Conservation (phyloP, 2,329 filamentous ascomycete species). For the Aspergillus aculeatus region DNA sequence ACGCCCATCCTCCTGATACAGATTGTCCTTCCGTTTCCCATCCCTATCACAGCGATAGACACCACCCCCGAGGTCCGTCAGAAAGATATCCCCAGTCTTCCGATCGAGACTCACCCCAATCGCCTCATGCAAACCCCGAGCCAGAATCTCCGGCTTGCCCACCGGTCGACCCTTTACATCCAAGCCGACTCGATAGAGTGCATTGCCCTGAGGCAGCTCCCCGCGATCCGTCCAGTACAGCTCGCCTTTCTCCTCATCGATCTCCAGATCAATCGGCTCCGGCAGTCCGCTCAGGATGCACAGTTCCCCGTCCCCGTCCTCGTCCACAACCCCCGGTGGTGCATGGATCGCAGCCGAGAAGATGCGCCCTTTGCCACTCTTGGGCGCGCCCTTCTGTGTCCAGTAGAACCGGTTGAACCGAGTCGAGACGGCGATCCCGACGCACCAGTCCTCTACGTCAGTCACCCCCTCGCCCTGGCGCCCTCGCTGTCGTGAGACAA, state of each 20-base stretch:
- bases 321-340: too few relatives aligned
- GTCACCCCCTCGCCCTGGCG: slow-evolving; percentile 24
- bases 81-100: slow-evolving; percentile 19
- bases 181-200: slow-evolving; percentile 45
- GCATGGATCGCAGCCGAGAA: slow-evolving; percentile 48
- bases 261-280: slow-evolving; percentile 58
- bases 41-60: slow-evolving; percentile 26
- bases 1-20: slow-evolving; percentile 15
- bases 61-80: slow-evolving; percentile 31
- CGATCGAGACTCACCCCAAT: slow-evolving; percentile 46
- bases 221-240: slow-evolving; percentile 64
- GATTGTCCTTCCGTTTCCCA: slow-evolving; percentile 18
- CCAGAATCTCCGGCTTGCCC: slow-evolving; percentile 25
- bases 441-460: slow-evolving; percentile 51
- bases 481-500: slow-evolving; percentile 34
- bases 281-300: slow-evolving; percentile 47
- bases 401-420: slow-evolving; percentile 54
- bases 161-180: slow-evolving; percentile 20
- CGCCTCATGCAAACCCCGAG: slow-evolving; percentile 45
- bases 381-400: slow-evolving; percentile 59
- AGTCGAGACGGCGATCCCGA: slow-evolving; percentile 54
- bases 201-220: slow-evolving; percentile 56
- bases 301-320: too few relatives aligned
- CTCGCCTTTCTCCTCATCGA: slow-evolving; percentile 46
- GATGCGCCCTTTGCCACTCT: slow-evolving; percentile 53